These are phyloP conservation scores for Eucalyptus tenuipes DNA, from an alignment of 345 rosid species.

Conservation along the genomic window DNA sequence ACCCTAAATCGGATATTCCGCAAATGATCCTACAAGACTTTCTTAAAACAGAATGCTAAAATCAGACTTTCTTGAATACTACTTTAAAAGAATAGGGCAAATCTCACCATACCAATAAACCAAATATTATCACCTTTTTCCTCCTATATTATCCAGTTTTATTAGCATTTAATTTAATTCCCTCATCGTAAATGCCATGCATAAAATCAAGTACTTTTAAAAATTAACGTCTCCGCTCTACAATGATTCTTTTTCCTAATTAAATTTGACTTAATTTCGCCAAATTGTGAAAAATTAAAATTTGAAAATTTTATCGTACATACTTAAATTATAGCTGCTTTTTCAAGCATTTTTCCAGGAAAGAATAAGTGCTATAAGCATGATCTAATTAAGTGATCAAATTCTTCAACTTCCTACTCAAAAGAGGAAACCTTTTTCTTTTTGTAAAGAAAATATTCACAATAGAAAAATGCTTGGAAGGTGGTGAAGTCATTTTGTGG, in stretches of 20 bases:
- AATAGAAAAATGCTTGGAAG: background rate
- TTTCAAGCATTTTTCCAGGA: background rate
- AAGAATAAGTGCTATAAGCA: background rate
- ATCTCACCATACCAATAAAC: background rate
- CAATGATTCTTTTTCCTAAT: background rate
- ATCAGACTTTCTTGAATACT: background rate
- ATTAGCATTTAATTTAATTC: background rate
- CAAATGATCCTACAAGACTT: background rate
- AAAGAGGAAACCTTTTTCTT: background rate
- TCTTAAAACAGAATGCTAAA: background rate
- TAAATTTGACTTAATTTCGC: background rate
- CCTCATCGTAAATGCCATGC: background rate
- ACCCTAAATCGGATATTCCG: background rate
- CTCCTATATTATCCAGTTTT: background rate
- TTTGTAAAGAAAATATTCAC: background rate
- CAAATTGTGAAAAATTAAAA: background rate
- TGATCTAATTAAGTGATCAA: background rate
- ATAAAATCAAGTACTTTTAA: background rate
- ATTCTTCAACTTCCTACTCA: background rate
- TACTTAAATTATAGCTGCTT: background rate
- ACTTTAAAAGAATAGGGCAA: background rate
- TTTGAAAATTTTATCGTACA: background rate
- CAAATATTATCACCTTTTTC: background rate
- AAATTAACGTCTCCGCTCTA: background rate
- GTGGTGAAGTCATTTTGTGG: no score